Evolutionary conservation across 139 green algal species (phyloP), one percentile per base, ranked within the genome.

Genomic region (Pseudopediastrum boryanum): DNA sequence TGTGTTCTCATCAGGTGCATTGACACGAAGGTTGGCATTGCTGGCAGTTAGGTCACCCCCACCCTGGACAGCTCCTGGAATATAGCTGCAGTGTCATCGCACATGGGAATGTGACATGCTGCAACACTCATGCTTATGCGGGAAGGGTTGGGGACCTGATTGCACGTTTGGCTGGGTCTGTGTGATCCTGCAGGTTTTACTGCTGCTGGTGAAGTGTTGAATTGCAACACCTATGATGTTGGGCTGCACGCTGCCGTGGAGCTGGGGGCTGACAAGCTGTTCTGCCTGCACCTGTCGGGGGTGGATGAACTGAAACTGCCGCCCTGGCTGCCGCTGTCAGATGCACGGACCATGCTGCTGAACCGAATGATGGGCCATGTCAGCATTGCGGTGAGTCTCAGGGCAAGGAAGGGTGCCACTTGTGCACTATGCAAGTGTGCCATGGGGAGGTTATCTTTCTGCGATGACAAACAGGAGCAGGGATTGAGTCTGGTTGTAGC

Each of bases 191-290:
- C 71, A 85, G 83, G 85, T 3, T 95, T 90, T 78, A 92, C 84
- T 1, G 83, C 92, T 0, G 78, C 83, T 7, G 96, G 96, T 0
- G 93, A 98, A 73, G 91, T 98, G 62, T 90, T 99, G 48, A 99
- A 98, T 90, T 98, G 95, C 90, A 98, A 96, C 86, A 90, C 87
- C 0, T 97, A 93, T 67, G 96, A 99, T 50, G 93, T 97, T 23
- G 94, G 92, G 1, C 83, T 92, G 36, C 80, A 90, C 8, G 75
- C 85, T 7, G 87, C 91, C 21, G 85, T 90, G 0, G 86, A 87
- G 79, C 86, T 99, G 33, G 71, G 76, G 2, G 96, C 96, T 3
- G 95, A 99, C 83, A 99, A 99, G 90, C 78, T 99, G 29, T 90
- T 98, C 71, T 94, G 85, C 83, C 54, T 98, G 46, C 95, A 93